Conservation (phyloP, 371 early-diverging fungal species). For the Zancudomyces culisetae region DNA sequence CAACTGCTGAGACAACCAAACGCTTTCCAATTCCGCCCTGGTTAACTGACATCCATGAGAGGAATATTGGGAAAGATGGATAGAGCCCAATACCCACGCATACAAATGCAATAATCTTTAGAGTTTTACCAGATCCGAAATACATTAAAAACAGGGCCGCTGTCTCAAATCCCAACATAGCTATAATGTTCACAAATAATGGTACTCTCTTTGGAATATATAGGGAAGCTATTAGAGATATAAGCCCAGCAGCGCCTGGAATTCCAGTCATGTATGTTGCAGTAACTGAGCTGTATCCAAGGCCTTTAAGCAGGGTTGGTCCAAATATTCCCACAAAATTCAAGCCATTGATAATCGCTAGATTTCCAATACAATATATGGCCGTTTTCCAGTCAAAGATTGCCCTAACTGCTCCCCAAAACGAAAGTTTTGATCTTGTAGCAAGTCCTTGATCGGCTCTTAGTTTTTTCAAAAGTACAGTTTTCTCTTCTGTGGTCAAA, state of each 20-base stretch:
- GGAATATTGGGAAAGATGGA: not conserved
- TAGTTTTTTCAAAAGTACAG: not conserved
- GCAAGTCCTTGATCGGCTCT: not conserved
- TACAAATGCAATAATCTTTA: not conserved
- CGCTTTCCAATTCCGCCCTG: not conserved
- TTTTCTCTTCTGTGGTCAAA: conserved; percentile 3
- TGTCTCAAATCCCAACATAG: not conserved
- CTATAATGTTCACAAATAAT: not conserved
- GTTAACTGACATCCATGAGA: not conserved
- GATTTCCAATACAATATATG: not conserved
- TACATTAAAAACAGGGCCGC: not conserved
- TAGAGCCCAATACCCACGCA: not conserved
- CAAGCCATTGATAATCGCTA: not conserved
- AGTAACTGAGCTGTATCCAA: not conserved
- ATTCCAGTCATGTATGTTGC: conserved; percentile 1
- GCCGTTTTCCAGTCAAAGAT: conserved; percentile 4
- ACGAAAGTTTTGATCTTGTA: not conserved
- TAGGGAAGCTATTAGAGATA: not conserved
- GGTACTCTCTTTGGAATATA: not conserved
- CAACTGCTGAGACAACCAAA: not conserved
- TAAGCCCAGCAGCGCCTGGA: conserved; percentile 1
- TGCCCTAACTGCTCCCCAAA: not conserved
- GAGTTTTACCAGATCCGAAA: not conserved
- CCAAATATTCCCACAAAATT: conserved; percentile 3
- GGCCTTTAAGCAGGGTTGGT: conserved; percentile 3